A percentile compares a stretch with the other conserved stretches of the same genome.
Evolutionary conservation across 805 yeast species (phyloP).

Genomic region (Myxozyma kluyveri): DNA sequence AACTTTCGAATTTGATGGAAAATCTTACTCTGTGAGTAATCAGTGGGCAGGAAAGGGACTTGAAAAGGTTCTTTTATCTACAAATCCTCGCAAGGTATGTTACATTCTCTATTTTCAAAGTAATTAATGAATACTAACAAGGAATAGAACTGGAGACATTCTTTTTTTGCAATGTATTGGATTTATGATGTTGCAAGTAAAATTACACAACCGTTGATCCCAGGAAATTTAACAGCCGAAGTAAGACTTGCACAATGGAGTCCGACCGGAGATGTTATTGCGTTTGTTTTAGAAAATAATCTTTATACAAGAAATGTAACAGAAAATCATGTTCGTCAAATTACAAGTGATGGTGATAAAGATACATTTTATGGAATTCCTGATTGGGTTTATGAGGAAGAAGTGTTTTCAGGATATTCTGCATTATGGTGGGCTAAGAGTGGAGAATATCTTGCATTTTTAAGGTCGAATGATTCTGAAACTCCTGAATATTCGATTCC

Average conservation of each 20-base stretch:
- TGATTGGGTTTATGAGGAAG: slow-evolving; percentile 95
- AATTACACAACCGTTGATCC: slow-evolving; percentile 37
- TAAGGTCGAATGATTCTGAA: slow-evolving; percentile 67
- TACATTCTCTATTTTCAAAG: not conserved
- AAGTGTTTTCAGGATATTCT: slow-evolving; percentile 65
- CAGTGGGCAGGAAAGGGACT: slow-evolving; percentile 26
- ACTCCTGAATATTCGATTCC: slow-evolving; percentile 75
- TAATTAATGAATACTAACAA: not conserved
- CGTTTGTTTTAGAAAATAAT: slow-evolving; percentile 68
- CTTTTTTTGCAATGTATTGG: slow-evolving; percentile 62
- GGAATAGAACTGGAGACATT: slow-evolving; percentile 61
- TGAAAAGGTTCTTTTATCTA: slow-evolving; percentile 50
- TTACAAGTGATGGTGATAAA: slow-evolving; percentile 67
- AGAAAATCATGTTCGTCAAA: slow-evolving; percentile 41
- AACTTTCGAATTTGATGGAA: slow-evolving; percentile 12
- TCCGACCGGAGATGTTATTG: slow-evolving; percentile 63
- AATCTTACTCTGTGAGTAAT: slow-evolving; percentile 9
- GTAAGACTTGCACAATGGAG: slow-evolving; percentile 69
- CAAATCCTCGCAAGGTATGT: slow-evolving; percentile 43
- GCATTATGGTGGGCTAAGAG: slow-evolving; percentile 87
- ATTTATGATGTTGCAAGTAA: slow-evolving; percentile 49
- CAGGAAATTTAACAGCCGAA: slow-evolving; percentile 30
- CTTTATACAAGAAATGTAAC: slow-evolving; percentile 56
- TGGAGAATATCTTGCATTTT: slow-evolving; percentile 61
- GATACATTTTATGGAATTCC: slow-evolving; percentile 81